These are phyloP conservation scores for Sanguinoderma infundibulare DNA, from an alignment of 1,284 basidiomycete genomes.

Conservation along the genomic window DNA sequence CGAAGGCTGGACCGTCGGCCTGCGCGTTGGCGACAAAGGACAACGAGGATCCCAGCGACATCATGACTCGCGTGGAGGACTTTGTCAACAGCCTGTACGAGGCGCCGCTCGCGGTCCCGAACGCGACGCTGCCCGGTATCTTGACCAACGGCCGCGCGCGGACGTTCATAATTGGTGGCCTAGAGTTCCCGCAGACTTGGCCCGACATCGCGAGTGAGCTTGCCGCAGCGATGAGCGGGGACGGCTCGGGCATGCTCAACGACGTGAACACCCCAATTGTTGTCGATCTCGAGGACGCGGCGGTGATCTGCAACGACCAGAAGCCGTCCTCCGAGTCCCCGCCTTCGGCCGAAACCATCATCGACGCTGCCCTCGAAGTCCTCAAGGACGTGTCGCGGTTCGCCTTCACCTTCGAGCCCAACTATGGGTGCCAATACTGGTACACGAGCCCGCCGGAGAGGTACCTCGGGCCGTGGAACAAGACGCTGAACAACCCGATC, in stretches of 20 bases:
- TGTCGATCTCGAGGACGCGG: constrained; percentile 28
- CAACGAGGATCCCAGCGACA: constrained; percentile 32
- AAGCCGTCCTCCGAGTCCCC: constrained; percentile 21
- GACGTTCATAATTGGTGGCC: constrained; percentile 27
- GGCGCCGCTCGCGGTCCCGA: constrained; percentile 35
- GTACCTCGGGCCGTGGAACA: constrained; percentile 36
- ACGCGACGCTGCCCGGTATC: constrained; percentile 35
- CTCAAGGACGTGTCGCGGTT: constrained; percentile 26
- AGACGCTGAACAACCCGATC: constrained; percentile 33
- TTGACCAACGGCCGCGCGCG: constrained; percentile 40
- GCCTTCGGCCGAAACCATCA: constrained; percentile 26
- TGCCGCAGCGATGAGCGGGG: constrained; percentile 31
- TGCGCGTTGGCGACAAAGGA: constrained; percentile 36
- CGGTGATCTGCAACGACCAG: constrained; percentile 34
- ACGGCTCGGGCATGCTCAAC: constrained; percentile 30
- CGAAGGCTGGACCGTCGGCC: constrained; percentile 35
- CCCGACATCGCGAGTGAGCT: constrained; percentile 19
- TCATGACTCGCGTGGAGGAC: constrained; percentile 37
- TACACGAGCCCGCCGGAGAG: constrained; percentile 26
- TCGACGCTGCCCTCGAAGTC: constrained; percentile 29
- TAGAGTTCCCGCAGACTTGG: constrained; percentile 24
- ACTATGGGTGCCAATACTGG: constrained; percentile 33
- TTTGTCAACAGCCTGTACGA: constrained; percentile 40
- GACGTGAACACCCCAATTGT: constrained; percentile 12
- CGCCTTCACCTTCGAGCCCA: constrained; percentile 27